These are phyloP conservation scores for Colletotrichum lentis DNA, from an alignment of 2,329 filamentous ascomycete species.

Conservation along the genomic window DNA sequence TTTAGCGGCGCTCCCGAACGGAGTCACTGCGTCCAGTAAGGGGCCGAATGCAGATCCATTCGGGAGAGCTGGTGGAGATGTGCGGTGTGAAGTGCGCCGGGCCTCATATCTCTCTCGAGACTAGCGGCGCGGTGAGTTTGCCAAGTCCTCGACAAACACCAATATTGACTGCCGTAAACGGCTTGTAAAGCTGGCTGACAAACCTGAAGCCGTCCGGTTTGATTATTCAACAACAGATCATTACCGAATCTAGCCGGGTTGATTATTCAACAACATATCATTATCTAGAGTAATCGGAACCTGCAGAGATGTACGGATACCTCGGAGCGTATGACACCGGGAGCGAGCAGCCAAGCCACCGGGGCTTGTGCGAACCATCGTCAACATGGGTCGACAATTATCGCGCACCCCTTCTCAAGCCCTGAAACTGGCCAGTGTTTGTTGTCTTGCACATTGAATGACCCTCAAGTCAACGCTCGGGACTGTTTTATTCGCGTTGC, in stretches of 20 bases:
- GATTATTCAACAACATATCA: no score
- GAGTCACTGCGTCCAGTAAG: slow-evolving; percentile 19
- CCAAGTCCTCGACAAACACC: no score
- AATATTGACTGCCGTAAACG: no score
- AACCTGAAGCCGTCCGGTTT: no score
- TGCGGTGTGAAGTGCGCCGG: no score
- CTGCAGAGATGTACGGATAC: no score
- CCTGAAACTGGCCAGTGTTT: background rate
- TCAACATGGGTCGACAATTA: background rate
- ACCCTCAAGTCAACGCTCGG: background rate
- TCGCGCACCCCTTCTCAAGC: background rate
- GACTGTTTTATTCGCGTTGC: background rate
- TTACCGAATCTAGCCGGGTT: no score
- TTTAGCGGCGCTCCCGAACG: slow-evolving; percentile 19
- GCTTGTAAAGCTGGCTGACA: no score
- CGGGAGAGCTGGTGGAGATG: background rate
- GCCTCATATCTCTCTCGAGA: no score
- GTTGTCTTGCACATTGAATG: slow-evolving; percentile 5
- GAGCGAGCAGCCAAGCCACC: background rate
- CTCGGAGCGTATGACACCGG: background rate
- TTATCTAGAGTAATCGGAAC: no score
- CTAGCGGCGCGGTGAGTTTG: no score
- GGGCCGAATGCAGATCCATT: slow-evolving; percentile 6
- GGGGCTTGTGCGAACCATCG: background rate
- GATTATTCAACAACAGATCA: no score